A percentile compares a stretch with the other conserved stretches of the same genome.
These are phyloP conservation scores for Arthroderma uncinatum DNA, from an alignment of 2,329 filamentous ascomycete species.

Conservation along the genomic window DNA sequence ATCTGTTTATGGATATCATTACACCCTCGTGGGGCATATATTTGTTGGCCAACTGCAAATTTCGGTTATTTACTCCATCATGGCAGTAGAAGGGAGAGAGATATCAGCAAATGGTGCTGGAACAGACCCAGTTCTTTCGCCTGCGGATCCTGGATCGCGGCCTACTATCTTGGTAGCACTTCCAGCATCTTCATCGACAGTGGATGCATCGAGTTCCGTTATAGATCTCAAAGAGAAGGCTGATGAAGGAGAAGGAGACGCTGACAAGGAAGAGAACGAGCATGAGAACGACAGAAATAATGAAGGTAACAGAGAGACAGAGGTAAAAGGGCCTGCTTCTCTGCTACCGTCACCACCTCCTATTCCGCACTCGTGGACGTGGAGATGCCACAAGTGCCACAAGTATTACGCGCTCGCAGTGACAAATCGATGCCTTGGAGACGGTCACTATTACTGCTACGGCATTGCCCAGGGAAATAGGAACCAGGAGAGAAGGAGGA, in stretches of 20 bases:
- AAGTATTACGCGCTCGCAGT: neutral
- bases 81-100: neutral
- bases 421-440: constrained; percentile 3
- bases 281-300: constrained; percentile 19
- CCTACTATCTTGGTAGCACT: neutral
- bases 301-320: constrained; percentile 25
- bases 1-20: neutral
- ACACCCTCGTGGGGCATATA: too few species aligned
- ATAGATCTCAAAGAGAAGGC: neutral
- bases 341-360: neutral
- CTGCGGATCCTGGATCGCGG: neutral
- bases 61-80: too few species aligned
- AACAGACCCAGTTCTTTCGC: neutral
- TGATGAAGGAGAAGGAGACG: constrained; percentile 8
- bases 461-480: neutral
- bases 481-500: neutral
- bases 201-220: neutral
- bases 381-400: constrained; percentile 5
- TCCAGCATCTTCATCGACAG: neutral
- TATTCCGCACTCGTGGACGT: neutral
- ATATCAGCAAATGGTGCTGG: neutral
- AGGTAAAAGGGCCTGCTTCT: constrained; percentile 6
- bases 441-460: constrained; percentile 1
- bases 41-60: too few species aligned
- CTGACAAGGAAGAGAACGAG: constrained; percentile 15